Conservation (phyloP, 352 stramenopile genomes). For the Phytophthora foliorum region DNA sequence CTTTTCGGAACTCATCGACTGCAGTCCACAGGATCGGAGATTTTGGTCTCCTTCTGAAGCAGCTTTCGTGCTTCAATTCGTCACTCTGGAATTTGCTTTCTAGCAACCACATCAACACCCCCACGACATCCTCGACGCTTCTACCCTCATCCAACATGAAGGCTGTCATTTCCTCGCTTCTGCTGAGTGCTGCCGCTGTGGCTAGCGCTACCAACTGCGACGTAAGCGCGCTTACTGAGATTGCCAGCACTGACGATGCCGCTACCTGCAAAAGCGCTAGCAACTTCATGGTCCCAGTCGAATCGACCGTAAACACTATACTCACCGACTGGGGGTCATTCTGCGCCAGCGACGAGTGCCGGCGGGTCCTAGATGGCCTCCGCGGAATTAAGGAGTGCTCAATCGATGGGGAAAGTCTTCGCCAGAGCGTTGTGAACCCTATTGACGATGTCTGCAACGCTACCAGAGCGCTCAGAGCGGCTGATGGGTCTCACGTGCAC, state of each 20-base stretch:
- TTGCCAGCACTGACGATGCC: constrained; percentile 8
- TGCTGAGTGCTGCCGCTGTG: constrained; percentile 15
- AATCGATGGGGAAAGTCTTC: constrained; percentile 21
- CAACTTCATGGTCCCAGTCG: constrained; percentile 19
- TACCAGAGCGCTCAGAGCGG: constrained; percentile 14
- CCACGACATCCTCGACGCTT: not conserved
- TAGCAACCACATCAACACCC: not conserved
- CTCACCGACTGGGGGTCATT: constrained; percentile 11
- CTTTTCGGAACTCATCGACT: not conserved
- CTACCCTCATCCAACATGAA: constrained; percentile 24
- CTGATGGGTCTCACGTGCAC: constrained; percentile 20
- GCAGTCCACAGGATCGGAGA: no score
- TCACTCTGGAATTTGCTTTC: constrained; percentile 28
- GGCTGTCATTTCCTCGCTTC: constrained; percentile 7
- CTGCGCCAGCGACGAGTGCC: constrained; percentile 25
- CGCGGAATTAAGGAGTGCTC: constrained; percentile 16
- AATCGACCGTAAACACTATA: constrained; percentile 7
- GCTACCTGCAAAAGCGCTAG: constrained; percentile 6
- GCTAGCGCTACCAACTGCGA: constrained; percentile 19
- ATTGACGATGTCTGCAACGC: constrained; percentile 22
- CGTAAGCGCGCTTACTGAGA: not conserved
- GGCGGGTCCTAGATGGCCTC: constrained; percentile 9
- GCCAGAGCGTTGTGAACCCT: constrained; percentile 17
- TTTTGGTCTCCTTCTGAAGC: no score
- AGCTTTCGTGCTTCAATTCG: not conserved